Evolutionary conservation across 352 stramenopile genomes (phyloP).

Genomic region (Globisporangium apiculatum): DNA sequence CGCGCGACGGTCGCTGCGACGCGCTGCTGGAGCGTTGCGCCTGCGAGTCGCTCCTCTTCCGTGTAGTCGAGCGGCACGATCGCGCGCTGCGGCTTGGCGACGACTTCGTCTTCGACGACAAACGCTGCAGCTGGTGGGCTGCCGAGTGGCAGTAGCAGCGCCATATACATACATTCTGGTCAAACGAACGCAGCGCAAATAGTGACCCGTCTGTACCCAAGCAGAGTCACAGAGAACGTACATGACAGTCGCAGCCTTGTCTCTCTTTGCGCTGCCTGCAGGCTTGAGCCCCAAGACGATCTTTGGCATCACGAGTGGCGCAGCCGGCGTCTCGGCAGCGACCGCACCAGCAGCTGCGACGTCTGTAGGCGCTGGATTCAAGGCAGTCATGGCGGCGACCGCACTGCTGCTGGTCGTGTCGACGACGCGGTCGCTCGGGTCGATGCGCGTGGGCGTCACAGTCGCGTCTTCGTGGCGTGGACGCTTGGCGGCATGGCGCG

Average conservation of each 20-base stretch:
- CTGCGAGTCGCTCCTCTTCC: conserved; percentile 30
- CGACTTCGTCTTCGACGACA: conserved; percentile 27
- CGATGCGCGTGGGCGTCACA: no score
- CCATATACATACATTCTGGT: no score
- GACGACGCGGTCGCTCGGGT: not conserved
- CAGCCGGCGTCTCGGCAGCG: no score
- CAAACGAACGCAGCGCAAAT: no score
- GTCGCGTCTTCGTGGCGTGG: not conserved
- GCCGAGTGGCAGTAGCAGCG: not conserved
- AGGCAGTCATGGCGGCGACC: not conserved
- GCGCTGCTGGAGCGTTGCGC: conserved; percentile 16
- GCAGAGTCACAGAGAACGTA: conserved; percentile 9
- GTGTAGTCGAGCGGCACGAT: conserved; percentile 46
- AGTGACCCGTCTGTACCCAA: not conserved
- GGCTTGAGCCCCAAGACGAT: conserved; percentile 45
- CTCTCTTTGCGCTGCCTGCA: conserved; percentile 24
- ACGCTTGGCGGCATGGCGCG: not conserved
- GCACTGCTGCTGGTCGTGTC: not conserved
- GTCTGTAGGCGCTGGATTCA: not conserved
- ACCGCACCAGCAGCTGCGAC: no score
- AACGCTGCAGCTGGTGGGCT: conserved; percentile 21
- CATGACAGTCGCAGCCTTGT: conserved; percentile 18
- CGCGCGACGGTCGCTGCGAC: conserved; percentile 24
- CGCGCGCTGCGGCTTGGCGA: conserved; percentile 31
- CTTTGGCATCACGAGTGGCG: conserved; percentile 16